These are phyloP conservation scores for Lichtheimia ramosa DNA, from an alignment of 371 early-diverging fungal species.

Conservation along the genomic window DNA sequence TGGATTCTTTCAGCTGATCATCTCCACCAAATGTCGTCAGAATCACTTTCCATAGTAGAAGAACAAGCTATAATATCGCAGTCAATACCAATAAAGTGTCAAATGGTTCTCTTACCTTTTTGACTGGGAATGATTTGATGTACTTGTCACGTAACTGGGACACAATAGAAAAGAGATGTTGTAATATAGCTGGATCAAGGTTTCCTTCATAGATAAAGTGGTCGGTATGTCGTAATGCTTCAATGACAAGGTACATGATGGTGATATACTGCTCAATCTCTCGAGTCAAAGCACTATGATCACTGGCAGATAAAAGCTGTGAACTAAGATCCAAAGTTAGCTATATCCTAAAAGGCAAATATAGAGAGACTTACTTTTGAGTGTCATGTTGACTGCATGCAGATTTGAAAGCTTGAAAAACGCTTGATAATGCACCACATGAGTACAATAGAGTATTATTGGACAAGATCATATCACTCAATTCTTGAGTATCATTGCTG, in stretches of 20 bases:
- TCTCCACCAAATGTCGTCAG: constrained; percentile 62
- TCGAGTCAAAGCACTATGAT: constrained; percentile 39
- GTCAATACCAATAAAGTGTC: background rate
- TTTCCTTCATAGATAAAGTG: constrained; percentile 44
- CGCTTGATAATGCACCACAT: constrained; percentile 50
- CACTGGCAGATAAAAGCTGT: constrained; percentile 10
- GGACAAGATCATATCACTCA: constrained; percentile 30
- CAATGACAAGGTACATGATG: constrained; percentile 56
- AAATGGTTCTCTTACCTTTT: constrained; percentile 56
- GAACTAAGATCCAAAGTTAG: too few species aligned
- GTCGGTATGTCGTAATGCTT: constrained; percentile 38
- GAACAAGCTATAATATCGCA: constrained; percentile 49
- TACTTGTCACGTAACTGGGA: constrained; percentile 71
- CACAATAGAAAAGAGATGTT: constrained; percentile 65
- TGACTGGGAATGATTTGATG: constrained; percentile 75
- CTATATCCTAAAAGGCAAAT: background rate
- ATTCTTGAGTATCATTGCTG: constrained; percentile 33
- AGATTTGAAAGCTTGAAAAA: constrained; percentile 50
- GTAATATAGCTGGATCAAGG: constrained; percentile 54
- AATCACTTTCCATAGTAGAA: constrained; percentile 70
- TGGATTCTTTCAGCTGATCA: constrained; percentile 45
- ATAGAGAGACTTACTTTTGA: constrained; percentile 18
- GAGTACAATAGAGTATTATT: constrained; percentile 50
- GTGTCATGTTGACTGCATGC: constrained; percentile 32
- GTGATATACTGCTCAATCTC: constrained; percentile 67